A percentile compares a stretch with the other conserved stretches of the same genome.
phyloP scores from a whole-genome alignment of 495 filamentous ascomycete genomes.

The Lichina pygmaea region DNA sequence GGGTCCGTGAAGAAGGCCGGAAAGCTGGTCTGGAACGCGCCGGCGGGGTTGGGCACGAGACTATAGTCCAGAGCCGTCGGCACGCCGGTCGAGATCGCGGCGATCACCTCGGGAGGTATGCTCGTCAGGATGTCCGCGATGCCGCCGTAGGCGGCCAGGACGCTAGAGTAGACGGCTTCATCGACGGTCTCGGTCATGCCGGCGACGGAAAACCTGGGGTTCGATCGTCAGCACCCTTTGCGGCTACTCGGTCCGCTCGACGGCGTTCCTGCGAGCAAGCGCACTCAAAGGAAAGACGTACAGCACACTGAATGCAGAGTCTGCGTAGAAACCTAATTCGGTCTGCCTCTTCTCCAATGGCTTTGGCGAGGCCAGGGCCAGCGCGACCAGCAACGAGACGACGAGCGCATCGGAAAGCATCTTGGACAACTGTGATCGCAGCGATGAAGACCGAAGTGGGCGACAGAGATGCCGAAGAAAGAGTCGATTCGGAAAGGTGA shows the following conservation, averaged over 20 bases:
- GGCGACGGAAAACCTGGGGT: too few relatives aligned
- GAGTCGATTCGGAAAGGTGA: too few relatives aligned
- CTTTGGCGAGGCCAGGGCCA: neutral
- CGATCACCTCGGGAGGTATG: too few relatives aligned
- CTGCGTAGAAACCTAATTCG: neutral
- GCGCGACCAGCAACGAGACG: neutral
- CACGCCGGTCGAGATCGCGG: neutral
- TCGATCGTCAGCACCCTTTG: too few relatives aligned
- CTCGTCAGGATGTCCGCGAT: too few relatives aligned
- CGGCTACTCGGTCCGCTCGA: too few relatives aligned
- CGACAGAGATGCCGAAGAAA: too few relatives aligned
- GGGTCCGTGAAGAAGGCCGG: neutral
- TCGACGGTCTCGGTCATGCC: neutral
- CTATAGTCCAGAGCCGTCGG: neutral
- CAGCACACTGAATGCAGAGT: too few relatives aligned
- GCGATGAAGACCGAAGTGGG: neutral
- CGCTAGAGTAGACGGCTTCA: neutral
- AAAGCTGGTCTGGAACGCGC: neutral
- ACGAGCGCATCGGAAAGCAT: neutral
- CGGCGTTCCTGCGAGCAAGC: too few relatives aligned
- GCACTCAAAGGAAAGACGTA: too few relatives aligned
- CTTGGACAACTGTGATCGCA: too few relatives aligned
- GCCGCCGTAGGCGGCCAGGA: neutral
- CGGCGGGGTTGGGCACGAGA: neutral
- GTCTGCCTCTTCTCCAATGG: neutral